Percentiles rank a stretch among this genome's conserved stretches.
Evolutionary conservation across 768 basidiomycete species (phyloP).

Genomic region (Grammothele lineata): DNA sequence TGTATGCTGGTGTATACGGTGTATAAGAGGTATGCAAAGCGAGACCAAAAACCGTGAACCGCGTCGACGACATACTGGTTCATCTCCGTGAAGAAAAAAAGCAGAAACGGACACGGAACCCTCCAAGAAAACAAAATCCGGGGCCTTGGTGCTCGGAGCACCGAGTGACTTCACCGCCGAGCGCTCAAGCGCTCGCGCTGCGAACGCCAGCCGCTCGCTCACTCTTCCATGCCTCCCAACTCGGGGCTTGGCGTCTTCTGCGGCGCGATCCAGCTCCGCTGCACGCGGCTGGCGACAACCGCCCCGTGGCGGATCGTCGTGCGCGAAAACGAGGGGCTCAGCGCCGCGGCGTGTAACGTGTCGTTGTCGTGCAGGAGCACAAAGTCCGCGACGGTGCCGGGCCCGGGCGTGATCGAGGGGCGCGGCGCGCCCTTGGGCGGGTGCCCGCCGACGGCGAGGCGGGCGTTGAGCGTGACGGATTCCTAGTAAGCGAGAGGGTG

Average conservation of each 20-base stretch:
- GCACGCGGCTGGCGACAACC: slow-evolving; percentile 38
- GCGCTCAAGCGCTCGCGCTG: no score
- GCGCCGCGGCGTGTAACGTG: slow-evolving; percentile 41
- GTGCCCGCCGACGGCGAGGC: slow-evolving; percentile 35
- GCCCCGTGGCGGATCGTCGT: slow-evolving; percentile 46
- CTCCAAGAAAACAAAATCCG: no score
- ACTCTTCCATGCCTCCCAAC: no score
- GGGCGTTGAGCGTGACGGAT: slow-evolving; percentile 49
- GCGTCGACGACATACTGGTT: no score
- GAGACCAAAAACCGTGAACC: no score
- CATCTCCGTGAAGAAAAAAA: no score
- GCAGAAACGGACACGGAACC: no score
- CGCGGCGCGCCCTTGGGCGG: slow-evolving; percentile 34
- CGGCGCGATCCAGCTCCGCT: slow-evolving; percentile 31
- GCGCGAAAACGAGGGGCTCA: slow-evolving; percentile 46
- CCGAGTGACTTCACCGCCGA: no score
- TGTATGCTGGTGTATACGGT: no score
- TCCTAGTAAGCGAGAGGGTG: slow-evolving; percentile 34
- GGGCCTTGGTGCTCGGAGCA: no score
- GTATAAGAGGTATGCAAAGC: no score
- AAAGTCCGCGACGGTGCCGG: slow-evolving; percentile 50
- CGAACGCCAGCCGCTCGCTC: no score
- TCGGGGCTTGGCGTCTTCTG: slow-evolving; percentile 11
- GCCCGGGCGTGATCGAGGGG: slow-evolving; percentile 11
- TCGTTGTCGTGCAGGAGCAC: slow-evolving; percentile 50